These are phyloP conservation scores for Brassica incana DNA, from an alignment of 345 rosid genomes.

Conservation along the genomic window DNA sequence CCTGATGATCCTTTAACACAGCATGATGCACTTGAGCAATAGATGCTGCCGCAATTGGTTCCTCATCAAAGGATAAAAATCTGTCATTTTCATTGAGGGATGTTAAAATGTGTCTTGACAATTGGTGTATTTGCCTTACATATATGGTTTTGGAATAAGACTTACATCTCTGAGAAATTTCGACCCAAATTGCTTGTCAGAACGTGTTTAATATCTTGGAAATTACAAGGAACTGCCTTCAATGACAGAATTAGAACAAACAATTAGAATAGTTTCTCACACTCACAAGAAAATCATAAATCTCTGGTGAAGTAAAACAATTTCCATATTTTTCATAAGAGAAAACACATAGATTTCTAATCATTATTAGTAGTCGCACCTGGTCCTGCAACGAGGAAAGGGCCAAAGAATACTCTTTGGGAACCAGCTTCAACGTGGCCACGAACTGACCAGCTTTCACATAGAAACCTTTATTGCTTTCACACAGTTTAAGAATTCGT, in stretches of 20 bases:
- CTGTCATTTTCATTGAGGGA: slow-evolving; percentile 39
- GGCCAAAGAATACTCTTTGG: slow-evolving; percentile 62
- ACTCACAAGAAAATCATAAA: neutral
- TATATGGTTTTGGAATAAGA: neutral
- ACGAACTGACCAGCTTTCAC: slow-evolving; percentile 93
- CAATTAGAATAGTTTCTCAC: neutral
- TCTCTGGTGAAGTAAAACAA: neutral
- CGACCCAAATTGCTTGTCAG: slow-evolving; percentile 56
- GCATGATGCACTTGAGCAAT: slow-evolving; percentile 96
- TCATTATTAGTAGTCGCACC: slow-evolving; percentile 42
- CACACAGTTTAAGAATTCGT: slow-evolving; percentile 65
- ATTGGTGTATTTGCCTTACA: neutral
- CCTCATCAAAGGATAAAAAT: slow-evolving; percentile 76
- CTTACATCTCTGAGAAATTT: slow-evolving; percentile 64
- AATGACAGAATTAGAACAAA: slow-evolving; percentile 21
- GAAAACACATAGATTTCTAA: neutral
- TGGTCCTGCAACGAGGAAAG: slow-evolving; percentile 83
- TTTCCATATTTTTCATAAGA: neutral
- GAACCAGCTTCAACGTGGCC: slow-evolving; percentile 73
- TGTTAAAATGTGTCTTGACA: neutral
- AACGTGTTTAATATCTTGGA: slow-evolving; percentile 60
- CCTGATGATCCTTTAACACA: slow-evolving; percentile 54
- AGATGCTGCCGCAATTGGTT: slow-evolving; percentile 94
- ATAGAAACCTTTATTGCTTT: slow-evolving; percentile 79
- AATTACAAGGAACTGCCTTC: slow-evolving; percentile 78